Conservation (phyloP, 108 stramenopile species). For the Nitzschia sp. region DNA sequence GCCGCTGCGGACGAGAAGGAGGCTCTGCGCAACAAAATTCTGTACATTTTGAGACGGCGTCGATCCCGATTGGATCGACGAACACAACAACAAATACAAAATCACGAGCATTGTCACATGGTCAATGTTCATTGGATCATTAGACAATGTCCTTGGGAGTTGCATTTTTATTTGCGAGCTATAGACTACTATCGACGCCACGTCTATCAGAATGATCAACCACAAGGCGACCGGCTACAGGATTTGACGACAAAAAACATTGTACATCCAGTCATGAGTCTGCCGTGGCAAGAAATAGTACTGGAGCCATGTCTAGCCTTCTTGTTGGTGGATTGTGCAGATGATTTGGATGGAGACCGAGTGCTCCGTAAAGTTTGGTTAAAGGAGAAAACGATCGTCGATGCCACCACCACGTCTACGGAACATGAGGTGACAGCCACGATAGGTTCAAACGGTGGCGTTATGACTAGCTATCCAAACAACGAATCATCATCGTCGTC, state of each 20-base stretch:
- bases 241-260: background rate
- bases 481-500: background rate
- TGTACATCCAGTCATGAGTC: background rate
- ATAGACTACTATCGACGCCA: conserved; percentile 19
- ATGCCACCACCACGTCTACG: background rate
- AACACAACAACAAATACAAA: background rate
- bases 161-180: conserved; percentile 37
- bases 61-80: conserved; percentile 26
- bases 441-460: background rate
- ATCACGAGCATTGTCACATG: background rate
- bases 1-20: background rate
- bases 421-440: background rate
- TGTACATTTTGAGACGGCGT: conserved; percentile 38
- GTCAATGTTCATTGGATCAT: conserved; percentile 41
- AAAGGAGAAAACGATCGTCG: background rate
- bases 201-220: background rate
- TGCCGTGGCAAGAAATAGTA: conserved; percentile 14
- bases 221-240: background rate
- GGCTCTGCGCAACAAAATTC: conserved; percentile 18
- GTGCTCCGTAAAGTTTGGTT: background rate
- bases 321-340: background rate
- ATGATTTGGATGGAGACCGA: background rate
- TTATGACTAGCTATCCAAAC: too few species aligned
- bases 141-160: conserved; percentile 26
- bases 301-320: background rate